These are phyloP conservation scores for Syzygium aqueum DNA, from an alignment of 345 rosid genomes.

Conservation along the genomic window DNA sequence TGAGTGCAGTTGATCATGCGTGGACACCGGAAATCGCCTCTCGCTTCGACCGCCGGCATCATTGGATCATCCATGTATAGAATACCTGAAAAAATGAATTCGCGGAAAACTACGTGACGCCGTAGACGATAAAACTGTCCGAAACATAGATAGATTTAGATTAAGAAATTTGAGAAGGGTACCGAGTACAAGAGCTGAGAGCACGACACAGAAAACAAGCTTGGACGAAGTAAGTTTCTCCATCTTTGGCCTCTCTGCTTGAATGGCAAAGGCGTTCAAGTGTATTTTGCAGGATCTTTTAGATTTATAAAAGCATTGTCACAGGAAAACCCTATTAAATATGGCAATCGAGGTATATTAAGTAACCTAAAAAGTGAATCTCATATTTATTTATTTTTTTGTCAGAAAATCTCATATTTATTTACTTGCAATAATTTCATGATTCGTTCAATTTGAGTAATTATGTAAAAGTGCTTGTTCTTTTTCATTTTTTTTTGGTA, in stretches of 20 bases:
- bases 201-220: neutral
- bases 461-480: neutral
- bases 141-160: neutral
- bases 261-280: neutral
- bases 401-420: neutral
- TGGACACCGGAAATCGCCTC: neutral
- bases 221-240: neutral
- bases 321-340: neutral
- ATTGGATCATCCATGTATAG: neutral
- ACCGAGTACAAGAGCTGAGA: neutral
- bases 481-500: no score
- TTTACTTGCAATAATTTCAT: neutral
- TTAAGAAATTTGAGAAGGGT: neutral
- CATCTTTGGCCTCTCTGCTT: neutral
- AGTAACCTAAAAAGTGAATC: neutral
- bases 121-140: neutral
- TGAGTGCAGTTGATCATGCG: neutral
- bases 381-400: no score
- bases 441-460: neutral
- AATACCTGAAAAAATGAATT: neutral
- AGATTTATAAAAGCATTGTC: neutral
- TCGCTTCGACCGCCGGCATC: neutral
- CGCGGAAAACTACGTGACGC: neutral
- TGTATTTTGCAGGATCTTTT: neutral
- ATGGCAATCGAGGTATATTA: neutral